Conservation (phyloP, 2,329 filamentous ascomycete species). For the Peltaster fructicola region DNA sequence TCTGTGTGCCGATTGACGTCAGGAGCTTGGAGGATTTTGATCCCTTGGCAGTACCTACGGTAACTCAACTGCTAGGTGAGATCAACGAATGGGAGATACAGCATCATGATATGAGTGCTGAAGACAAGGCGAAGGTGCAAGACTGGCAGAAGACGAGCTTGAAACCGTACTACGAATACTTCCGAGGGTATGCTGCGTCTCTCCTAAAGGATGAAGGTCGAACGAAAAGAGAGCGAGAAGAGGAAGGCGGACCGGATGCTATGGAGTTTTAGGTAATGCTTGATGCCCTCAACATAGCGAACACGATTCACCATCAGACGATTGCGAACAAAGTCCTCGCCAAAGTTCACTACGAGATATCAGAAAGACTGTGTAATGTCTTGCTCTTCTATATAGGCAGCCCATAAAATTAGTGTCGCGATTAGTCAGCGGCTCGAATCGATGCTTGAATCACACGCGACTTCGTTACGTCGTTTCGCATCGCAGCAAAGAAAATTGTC, state of each 20-base stretch:
- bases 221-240: constrained; percentile 38
- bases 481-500: too few relatives aligned
- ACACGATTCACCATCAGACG: too few relatives aligned
- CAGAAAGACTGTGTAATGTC: too few relatives aligned
- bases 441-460: too few relatives aligned
- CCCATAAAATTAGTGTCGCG: too few relatives aligned
- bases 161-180: constrained; percentile 82
- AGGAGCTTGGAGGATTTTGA: constrained; percentile 63
- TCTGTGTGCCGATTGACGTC: constrained; percentile 88
- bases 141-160: constrained; percentile 97
- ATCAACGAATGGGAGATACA: constrained; percentile 59
- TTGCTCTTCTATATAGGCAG: too few relatives aligned
- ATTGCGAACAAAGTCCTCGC: too few relatives aligned
- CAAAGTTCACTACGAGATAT: too few relatives aligned
- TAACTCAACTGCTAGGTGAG: constrained; percentile 62
- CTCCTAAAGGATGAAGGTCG: constrained; percentile 57
- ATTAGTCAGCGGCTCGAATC: too few relatives aligned
- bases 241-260: constrained; percentile 26
- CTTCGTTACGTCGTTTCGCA: too few relatives aligned
- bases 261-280: constrained; percentile 44
- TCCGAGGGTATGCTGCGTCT: constrained; percentile 60
- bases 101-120: constrained; percentile 25
- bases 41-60: constrained; percentile 74
- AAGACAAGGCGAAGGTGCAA: constrained; percentile 36
- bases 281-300: too few relatives aligned